phyloP scores from a whole-genome alignment of 1,284 basidiomycete species.

The Papiliotrema flavescens region DNA sequence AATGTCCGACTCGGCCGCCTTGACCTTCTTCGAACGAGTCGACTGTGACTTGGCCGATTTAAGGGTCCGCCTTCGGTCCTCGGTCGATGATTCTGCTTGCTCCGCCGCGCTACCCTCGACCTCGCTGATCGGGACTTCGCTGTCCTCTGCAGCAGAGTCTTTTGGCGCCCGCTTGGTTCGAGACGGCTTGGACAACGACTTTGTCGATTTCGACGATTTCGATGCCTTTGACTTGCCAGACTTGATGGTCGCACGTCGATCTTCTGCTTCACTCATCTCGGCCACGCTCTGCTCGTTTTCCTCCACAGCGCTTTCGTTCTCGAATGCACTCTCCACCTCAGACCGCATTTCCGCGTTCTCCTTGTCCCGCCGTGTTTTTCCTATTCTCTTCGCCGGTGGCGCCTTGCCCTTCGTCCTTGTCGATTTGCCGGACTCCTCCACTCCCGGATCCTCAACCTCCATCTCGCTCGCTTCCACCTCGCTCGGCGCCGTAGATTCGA shows the following conservation, averaged over 20 bases:
- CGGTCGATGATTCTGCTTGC: not conserved
- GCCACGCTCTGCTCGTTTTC: too few species aligned
- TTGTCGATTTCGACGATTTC: constrained; percentile 4
- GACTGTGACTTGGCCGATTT: constrained; percentile 9
- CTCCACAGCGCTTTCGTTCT: too few species aligned
- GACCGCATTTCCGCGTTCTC: too few species aligned
- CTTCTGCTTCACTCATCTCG: not conserved
- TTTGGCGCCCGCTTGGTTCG: too few species aligned
- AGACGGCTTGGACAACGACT: not conserved
- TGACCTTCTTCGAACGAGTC: not conserved
- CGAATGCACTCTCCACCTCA: too few species aligned
- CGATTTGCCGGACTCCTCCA: constrained; percentile 2
- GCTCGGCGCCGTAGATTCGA: not conserved
- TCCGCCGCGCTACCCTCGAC: not conserved
- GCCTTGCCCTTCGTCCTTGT: constrained; percentile 10
- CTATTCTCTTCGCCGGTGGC: not conserved
- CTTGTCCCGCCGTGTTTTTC: too few species aligned
- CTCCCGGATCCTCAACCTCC: not conserved
- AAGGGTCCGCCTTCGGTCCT: not conserved
- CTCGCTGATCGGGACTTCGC: not conserved
- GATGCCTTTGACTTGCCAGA: not conserved
- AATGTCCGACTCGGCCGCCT: constrained; percentile 1
- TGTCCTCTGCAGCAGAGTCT: not conserved
- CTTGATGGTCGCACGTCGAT: constrained; percentile 1
- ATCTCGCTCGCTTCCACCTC: not conserved